Percentiles rank a stretch among this genome's conserved stretches.
phyloP scores from a whole-genome alignment of 1,284 basidiomycete genomes.

The Puccinia polysora region DNA sequence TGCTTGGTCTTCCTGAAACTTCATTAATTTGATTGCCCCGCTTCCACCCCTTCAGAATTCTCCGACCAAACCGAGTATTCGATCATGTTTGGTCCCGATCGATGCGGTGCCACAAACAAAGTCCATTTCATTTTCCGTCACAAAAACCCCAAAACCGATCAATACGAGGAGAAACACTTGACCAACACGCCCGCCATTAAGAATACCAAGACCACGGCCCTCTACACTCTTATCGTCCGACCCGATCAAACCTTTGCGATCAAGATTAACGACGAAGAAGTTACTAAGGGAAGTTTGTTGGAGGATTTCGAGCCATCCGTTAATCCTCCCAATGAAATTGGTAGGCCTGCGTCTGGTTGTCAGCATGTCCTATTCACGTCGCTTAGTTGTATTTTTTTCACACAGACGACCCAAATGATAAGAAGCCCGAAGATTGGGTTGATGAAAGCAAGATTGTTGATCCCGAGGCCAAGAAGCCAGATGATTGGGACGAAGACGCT shows the following conservation, averaged over 20 bases:
- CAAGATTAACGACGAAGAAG: conserved; percentile 79
- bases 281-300: conserved; percentile 73
- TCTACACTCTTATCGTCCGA: conserved; percentile 79
- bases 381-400: conserved; percentile 42
- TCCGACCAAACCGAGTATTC: conserved; percentile 75
- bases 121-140: conserved; percentile 98
- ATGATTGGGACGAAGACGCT: conserved; percentile 92
- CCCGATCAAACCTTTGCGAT: conserved; percentile 94
- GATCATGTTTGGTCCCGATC: conserved; percentile 89
- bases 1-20: background rate
- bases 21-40: no score
- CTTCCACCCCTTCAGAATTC: conserved; percentile 23
- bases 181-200: conserved; percentile 72
- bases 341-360: conserved; percentile 44
- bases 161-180: conserved; percentile 96
- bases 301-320: conserved; percentile 94
- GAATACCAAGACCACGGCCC: conserved; percentile 80
- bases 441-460: conserved; percentile 80
- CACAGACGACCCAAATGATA: conserved; percentile 73
- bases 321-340: conserved; percentile 87
- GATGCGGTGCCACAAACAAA: conserved; percentile 58
- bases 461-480: conserved; percentile 68
- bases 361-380: background rate
- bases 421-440: conserved; percentile 90
- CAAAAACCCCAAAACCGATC: conserved; percentile 82